Conservation (phyloP, 2,329 filamentous ascomycete species). For the Phaeosphaeriaceae sp. region DNA sequence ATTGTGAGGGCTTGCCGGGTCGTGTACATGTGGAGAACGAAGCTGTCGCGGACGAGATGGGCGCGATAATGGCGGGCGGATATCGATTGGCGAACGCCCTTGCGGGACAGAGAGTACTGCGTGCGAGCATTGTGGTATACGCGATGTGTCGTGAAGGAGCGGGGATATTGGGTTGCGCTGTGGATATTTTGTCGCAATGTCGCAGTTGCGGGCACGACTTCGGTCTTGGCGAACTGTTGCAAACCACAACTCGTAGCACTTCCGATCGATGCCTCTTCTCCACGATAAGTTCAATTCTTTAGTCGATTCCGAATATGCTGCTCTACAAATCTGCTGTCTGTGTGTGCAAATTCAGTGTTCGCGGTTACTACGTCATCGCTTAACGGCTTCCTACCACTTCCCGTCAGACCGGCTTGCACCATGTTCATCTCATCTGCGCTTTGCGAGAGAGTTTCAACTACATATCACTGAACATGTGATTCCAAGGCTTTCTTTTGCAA, state of each 20-base stretch:
- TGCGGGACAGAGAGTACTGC: constrained; percentile 40
- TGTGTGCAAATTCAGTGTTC: not conserved
- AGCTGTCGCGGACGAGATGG: constrained; percentile 28
- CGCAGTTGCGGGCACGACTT: not conserved
- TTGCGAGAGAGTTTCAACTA: no score
- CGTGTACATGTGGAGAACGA: constrained; percentile 39
- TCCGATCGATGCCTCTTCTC: not conserved
- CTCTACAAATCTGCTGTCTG: not conserved
- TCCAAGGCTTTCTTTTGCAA: no score
- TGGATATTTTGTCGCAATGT: constrained; percentile 7
- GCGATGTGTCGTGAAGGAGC: not conserved
- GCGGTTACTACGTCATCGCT: not conserved
- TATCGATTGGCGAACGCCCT: constrained; percentile 38
- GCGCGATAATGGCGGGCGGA: constrained; percentile 33
- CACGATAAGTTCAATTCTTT: not conserved
- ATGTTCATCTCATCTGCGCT: no score
- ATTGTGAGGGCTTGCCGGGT: constrained; percentile 27
- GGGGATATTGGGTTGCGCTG: not conserved
- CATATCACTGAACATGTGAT: no score
- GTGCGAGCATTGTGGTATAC: constrained; percentile 33
- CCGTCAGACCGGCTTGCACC: no score
- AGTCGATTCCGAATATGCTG: not conserved
- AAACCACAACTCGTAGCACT: not conserved
- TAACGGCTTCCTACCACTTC: not conserved
- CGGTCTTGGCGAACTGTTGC: constrained; percentile 4